phyloP scores from a whole-genome alignment of 371 early-diverging fungal species.

The Mortierella sp. region DNA sequence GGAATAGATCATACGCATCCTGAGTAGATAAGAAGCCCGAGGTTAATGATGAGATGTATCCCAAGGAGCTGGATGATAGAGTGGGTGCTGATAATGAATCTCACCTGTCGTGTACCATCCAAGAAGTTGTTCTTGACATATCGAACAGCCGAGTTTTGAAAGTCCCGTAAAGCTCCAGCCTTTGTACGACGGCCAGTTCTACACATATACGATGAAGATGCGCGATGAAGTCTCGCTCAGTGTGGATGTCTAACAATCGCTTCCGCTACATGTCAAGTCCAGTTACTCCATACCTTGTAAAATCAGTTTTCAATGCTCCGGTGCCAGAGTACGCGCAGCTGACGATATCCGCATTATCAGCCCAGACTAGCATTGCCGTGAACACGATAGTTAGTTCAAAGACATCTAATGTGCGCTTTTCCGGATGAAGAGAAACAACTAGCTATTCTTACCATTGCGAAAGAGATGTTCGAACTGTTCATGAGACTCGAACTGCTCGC shows the following conservation, averaged over 20 bases:
- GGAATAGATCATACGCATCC: slow-evolving; percentile 52
- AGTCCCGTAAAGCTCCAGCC: slow-evolving; percentile 85
- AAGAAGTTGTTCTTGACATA: slow-evolving; percentile 94
- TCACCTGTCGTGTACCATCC: slow-evolving; percentile 90
- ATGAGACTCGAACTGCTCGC: slow-evolving; percentile 67
- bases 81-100: neutral
- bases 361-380: slow-evolving; percentile 22
- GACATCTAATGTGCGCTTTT: too few species aligned
- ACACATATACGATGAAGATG: neutral
- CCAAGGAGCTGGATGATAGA: neutral
- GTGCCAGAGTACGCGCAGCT: slow-evolving; percentile 98
- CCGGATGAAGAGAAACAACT: too few species aligned
- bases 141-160: slow-evolving; percentile 82
- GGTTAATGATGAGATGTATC: too few species aligned
- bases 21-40: neutral
- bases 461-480: slow-evolving; percentile 51
- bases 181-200: slow-evolving; percentile 89
- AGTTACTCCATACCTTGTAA: slow-evolving; percentile 72
- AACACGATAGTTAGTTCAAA: too few species aligned
- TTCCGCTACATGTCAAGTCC: neutral
- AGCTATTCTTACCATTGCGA: slow-evolving; percentile 49
- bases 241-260: too few species aligned
- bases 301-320: slow-evolving; percentile 97
- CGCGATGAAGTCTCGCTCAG: too few species aligned
- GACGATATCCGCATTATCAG: slow-evolving; percentile 97